A percentile compares a stretch with the other conserved stretches of the same genome.
phyloP scores from a whole-genome alignment of 306 rosid genomes.

The Oemleria cerasiformis region DNA sequence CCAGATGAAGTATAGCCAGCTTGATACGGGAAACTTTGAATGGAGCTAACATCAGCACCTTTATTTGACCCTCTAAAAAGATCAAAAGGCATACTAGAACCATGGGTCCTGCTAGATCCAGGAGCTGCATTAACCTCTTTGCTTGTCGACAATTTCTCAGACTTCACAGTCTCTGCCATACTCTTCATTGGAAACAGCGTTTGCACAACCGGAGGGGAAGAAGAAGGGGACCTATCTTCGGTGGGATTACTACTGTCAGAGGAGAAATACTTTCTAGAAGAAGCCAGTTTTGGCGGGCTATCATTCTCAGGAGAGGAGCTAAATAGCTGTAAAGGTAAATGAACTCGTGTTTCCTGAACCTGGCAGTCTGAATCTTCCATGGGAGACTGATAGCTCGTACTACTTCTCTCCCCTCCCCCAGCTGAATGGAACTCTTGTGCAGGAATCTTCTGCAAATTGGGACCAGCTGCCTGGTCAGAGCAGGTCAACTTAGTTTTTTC shows the following conservation, averaged over 20 bases:
- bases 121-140: slow-evolving; percentile 34
- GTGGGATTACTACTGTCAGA: slow-evolving; percentile 87
- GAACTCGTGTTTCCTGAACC: slow-evolving; percentile 50
- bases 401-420: slow-evolving; percentile 80
- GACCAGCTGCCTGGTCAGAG: slow-evolving; percentile 42
- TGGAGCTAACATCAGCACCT: slow-evolving; percentile 45
- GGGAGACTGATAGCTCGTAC: slow-evolving; percentile 82
- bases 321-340: slow-evolving; percentile 81
- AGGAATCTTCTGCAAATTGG: slow-evolving; percentile 35
- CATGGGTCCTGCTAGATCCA: slow-evolving; percentile 42
- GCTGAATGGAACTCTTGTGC: slow-evolving; percentile 47
- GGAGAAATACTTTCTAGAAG: slow-evolving; percentile 67
- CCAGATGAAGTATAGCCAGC: slow-evolving; percentile 82
- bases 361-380: slow-evolving; percentile 70
- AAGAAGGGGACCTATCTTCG: slow-evolving; percentile 75
- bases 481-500: slow-evolving; percentile 46
- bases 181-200: slow-evolving; percentile 64
- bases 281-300: slow-evolving; percentile 47
- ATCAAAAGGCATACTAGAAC: slow-evolving; percentile 58
- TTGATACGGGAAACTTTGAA: slow-evolving; percentile 64
- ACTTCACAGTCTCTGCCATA: slow-evolving; percentile 39
- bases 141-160: slow-evolving; percentile 34
- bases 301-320: slow-evolving; percentile 61
- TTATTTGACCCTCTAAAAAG: slow-evolving; percentile 64
- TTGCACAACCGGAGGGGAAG: slow-evolving; percentile 66